phyloP scores from a whole-genome alignment of 208 protist species.

The Plasmodiophora brassicae region DNA sequence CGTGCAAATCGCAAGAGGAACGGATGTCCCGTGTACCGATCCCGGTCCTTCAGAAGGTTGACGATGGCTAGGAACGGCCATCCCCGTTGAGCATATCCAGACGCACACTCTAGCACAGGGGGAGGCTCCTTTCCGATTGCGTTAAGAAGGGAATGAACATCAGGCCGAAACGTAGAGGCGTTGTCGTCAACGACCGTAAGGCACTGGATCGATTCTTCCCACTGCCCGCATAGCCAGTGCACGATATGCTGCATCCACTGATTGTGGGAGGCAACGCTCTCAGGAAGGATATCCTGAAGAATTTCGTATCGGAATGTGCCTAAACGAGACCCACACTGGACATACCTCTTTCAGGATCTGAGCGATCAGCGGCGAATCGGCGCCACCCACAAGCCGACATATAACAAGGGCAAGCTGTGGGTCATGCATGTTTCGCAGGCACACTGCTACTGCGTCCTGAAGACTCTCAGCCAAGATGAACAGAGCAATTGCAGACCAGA shows the following conservation, averaged over 20 bases:
- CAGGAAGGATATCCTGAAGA: neutral
- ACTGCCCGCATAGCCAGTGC: neutral
- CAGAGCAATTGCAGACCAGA: neutral
- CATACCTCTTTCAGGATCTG: neutral
- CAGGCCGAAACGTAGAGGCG: neutral
- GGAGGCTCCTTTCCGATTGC: neutral
- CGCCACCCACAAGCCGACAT: neutral
- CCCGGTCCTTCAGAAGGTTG: too few species aligned
- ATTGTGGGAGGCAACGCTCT: neutral
- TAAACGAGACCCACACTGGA: neutral
- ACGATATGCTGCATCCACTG: conserved; percentile 19
- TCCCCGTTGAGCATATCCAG: neutral
- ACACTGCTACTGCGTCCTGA: neutral
- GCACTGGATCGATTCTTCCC: neutral
- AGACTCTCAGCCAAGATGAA: conserved; percentile 4
- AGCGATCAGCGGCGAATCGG: neutral
- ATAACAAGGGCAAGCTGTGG: neutral
- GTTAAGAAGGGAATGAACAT: neutral
- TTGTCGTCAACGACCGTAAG: neutral
- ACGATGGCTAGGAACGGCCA: neutral
- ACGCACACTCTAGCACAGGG: neutral
- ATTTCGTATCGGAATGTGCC: neutral
- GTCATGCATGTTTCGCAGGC: neutral
- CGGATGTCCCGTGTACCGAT: too few species aligned
- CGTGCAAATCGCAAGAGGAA: neutral